phyloP scores from a whole-genome alignment of 306 rosid genomes.

The peach (Prunus persica) region DNA sequence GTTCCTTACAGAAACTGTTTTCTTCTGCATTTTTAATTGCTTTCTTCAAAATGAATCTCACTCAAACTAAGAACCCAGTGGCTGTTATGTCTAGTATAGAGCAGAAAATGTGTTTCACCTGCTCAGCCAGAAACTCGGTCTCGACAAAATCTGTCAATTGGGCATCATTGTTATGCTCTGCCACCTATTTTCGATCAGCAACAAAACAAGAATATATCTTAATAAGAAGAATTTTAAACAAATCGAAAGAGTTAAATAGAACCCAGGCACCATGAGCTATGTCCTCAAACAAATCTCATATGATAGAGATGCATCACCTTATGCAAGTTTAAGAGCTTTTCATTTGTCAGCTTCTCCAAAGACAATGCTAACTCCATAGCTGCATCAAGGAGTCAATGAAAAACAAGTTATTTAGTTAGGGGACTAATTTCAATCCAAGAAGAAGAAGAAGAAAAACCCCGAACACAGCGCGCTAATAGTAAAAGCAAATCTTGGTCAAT shows the following conservation, averaged over 20 bases:
- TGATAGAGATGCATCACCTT: slow-evolving; percentile 34
- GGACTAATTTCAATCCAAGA: background rate
- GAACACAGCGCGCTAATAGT: too few relatives aligned
- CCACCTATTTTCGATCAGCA: slow-evolving; percentile 50
- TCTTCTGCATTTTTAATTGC: background rate
- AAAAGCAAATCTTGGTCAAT: background rate
- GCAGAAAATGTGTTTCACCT: slow-evolving; percentile 39
- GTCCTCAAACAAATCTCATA: background rate
- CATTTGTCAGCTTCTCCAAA: slow-evolving; percentile 80
- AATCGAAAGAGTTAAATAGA: background rate
- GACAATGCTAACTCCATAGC: slow-evolving; percentile 91
- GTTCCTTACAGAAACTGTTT: background rate
- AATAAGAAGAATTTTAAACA: background rate
- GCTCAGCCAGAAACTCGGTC: slow-evolving; percentile 66
- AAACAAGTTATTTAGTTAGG: background rate
- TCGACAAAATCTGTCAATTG: slow-evolving; percentile 74
- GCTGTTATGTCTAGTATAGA: background rate
- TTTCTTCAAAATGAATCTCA: background rate
- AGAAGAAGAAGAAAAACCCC: too few relatives aligned
- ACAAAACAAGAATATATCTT: slow-evolving; percentile 4
- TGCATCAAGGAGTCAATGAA: slow-evolving; percentile 25
- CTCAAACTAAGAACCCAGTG: background rate
- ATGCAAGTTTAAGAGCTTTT: slow-evolving; percentile 72
- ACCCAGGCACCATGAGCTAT: background rate
- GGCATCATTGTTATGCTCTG: slow-evolving; percentile 51